phyloP scores from a whole-genome alignment of 208 protist species.

The Angomonas deanei region DNA sequence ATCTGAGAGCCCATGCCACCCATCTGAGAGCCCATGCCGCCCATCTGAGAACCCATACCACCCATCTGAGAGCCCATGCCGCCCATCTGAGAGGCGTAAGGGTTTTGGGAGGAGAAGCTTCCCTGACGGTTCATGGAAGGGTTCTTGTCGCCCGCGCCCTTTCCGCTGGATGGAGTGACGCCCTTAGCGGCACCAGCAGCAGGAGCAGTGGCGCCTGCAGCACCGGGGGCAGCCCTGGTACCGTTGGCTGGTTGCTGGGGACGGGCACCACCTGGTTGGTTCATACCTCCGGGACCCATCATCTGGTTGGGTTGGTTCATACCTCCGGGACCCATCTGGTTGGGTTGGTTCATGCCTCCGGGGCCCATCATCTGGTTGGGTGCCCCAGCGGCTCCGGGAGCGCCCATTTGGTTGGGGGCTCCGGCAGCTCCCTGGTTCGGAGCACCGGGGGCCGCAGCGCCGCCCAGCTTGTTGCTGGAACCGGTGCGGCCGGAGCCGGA shows the following conservation, averaged over 20 bases:
- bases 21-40: slow-evolving; percentile 20
- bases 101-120: not conserved
- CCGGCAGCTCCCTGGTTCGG: not conserved
- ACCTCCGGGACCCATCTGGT: too few relatives aligned
- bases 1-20: slow-evolving; percentile 13
- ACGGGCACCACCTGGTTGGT: too few relatives aligned
- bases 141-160: slow-evolving; percentile 13
- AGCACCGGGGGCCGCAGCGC: slow-evolving; percentile 6
- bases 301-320: too few relatives aligned
- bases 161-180: not conserved
- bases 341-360: too few relatives aligned
- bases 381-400: not conserved
- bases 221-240: not conserved
- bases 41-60: slow-evolving; percentile 18
- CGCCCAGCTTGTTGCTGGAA: slow-evolving; percentile 1
- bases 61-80: slow-evolving; percentile 11
- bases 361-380: too few relatives aligned
- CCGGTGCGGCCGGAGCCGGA: not conserved
- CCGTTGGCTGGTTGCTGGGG: too few relatives aligned
- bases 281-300: too few relatives aligned
- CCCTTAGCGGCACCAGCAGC: slow-evolving; percentile 3
- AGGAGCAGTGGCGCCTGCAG: too few relatives aligned
- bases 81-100: not conserved
- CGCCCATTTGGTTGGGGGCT: not conserved
- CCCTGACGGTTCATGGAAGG: slow-evolving; percentile 6